Evolutionary conservation across 179 eudicot genomes (phyloP).

Genomic region (Corrigiola litoralis): DNA sequence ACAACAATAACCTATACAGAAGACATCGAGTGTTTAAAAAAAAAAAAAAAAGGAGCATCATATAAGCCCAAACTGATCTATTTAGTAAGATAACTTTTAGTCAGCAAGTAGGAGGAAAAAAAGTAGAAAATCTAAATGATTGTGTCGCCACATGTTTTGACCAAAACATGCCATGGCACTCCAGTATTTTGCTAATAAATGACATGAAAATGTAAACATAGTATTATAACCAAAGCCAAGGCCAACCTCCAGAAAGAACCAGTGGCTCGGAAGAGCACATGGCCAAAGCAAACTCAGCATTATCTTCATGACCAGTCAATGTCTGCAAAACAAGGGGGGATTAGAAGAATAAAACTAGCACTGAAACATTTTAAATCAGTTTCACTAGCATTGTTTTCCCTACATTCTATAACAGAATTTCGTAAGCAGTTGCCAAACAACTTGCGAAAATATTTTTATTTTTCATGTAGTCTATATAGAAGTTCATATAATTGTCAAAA

Average conservation of each 20-base stretch:
- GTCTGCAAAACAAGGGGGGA: slow-evolving; percentile 40
- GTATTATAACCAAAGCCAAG: not conserved
- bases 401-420: too few species aligned
- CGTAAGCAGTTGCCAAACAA: not conserved
- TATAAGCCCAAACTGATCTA: not conserved
- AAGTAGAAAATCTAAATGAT: not conserved
- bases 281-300: slow-evolving; percentile 92
- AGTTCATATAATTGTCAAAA: too few species aligned
- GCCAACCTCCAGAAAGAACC: slow-evolving; percentile 94
- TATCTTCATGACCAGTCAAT: slow-evolving; percentile 79
- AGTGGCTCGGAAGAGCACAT: slow-evolving; percentile 82
- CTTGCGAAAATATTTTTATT: not conserved
- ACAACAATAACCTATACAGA: not conserved
- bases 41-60: not conserved
- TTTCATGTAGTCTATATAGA: too few species aligned
- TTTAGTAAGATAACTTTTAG: not conserved
- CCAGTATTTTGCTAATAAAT: not conserved
- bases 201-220: not conserved
- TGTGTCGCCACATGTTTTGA: not conserved
- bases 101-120: not conserved
- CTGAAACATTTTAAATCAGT: not conserved
- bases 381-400: not conserved
- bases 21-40: too few species aligned
- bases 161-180: not conserved
- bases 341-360: not conserved